These are phyloP conservation scores for Rhizopogon vulgaris DNA, from an alignment of 768 basidiomycete genomes.

Conservation along the genomic window DNA sequence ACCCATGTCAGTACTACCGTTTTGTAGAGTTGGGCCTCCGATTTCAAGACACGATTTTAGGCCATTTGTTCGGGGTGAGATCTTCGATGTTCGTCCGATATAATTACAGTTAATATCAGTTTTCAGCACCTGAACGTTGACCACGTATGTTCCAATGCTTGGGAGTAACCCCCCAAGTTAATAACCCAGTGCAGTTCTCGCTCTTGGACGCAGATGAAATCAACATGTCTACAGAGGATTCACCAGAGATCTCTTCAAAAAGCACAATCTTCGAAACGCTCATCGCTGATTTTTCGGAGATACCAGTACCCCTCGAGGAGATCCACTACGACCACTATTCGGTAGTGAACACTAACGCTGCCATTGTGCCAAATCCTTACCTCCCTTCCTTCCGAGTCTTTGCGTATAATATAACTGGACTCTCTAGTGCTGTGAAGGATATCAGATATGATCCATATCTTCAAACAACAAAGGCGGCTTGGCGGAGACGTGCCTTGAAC, in stretches of 20 bases:
- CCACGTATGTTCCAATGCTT: constrained; percentile 41
- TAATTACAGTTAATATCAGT: constrained; percentile 5
- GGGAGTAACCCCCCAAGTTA: not conserved
- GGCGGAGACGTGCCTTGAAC: constrained; percentile 25
- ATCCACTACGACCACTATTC: constrained; percentile 60
- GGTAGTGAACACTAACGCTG: constrained; percentile 72
- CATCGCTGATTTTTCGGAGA: constrained; percentile 54
- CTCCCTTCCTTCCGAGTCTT: constrained; percentile 75
- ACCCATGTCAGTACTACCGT: constrained; percentile 43
- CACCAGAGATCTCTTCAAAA: not conserved
- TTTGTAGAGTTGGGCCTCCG: constrained; percentile 68
- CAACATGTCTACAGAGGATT: constrained; percentile 28
- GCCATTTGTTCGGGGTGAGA: constrained; percentile 77
- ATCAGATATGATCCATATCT: constrained; percentile 1
- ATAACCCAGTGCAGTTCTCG: constrained; percentile 36
- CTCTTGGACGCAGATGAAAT: constrained; percentile 51
- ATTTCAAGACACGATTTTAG: constrained; percentile 84
- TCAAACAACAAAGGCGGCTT: not conserved
- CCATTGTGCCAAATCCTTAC: constrained; percentile 85
- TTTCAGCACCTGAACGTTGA: constrained; percentile 77
- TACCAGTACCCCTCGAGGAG: constrained; percentile 47
- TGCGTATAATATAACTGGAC: constrained; percentile 67
- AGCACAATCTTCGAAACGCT: constrained; percentile 36
- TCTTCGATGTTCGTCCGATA: constrained; percentile 20
- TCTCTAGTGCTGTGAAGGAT: not conserved